Evolutionary conservation across 2,329 filamentous ascomycete genomes (phyloP), one percentile per base, ranked within the genome.

Genomic region (Bertia moriformis): DNA sequence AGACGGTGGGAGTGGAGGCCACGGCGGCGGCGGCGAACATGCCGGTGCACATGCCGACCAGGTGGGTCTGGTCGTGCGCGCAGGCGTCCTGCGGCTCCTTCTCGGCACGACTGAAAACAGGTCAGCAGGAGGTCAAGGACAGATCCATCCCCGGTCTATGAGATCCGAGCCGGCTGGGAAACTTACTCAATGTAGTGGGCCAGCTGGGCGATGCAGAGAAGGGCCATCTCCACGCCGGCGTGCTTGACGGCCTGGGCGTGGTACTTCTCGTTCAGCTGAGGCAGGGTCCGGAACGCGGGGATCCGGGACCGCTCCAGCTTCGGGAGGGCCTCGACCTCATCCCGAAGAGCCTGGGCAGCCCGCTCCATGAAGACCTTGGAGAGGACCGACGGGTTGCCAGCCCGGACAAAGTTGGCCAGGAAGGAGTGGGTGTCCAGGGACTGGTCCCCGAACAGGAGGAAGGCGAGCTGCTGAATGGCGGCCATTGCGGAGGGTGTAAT

Each of bases 381-480:
- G 18, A 80, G 63, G 37, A 67, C 51, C 46, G 67, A 65, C 22
- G 61, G 61, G 44, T 61, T 57, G 29, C 58, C 58, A 43, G 58
- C 54, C 39, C 62, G 62, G 49, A 58, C 66, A 48, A 70, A 67
- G 42, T 67, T 61, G 38, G 73, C 69, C 43, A 83, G 59, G 46
- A 80, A 73, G 47, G 61, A 62, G 52, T 79, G 72, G 48, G 77
- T 77, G 54, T 80, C 74, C 49, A 75, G 66, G 43, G 78, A 82
- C 59, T 83, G 78, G 52, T 83, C 78, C 60, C 78, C 78, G 53
- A 83, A 81, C 44, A 83, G 69, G 55, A 80, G 68, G 53, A 67
- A 71, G 39, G 63, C 61, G 55, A 69, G 59, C 51, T 63, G 22
- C n/a, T n/a, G n/a, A n/a, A n/a, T n/a, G n/a, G n/a, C n/a, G n/a